A percentile compares a stretch with the other conserved stretches of the same genome.
Conservation (phyloP, 2,329 filamentous ascomycete genomes). For the Aspergillus pseudonomiae region DNA sequence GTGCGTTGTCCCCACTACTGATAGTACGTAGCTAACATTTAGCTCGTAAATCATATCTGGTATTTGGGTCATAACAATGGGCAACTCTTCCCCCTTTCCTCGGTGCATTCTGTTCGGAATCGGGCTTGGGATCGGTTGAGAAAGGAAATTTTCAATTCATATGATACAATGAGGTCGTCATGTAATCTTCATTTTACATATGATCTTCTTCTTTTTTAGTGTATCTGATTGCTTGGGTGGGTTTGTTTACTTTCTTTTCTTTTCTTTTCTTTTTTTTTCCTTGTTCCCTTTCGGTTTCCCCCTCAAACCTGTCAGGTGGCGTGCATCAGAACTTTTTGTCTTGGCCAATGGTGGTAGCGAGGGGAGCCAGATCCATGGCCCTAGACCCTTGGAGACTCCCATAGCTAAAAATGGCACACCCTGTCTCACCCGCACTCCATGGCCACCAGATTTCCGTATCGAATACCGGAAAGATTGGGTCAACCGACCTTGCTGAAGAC, state of each 20-base stretch:
- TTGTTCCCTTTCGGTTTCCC: neutral
- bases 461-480: conserved; percentile 2
- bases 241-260: neutral
- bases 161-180: neutral
- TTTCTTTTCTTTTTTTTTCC: neutral
- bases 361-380: conserved; percentile 14
- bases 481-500: conserved; percentile 1
- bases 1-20: neutral
- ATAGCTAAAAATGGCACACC: conserved; percentile 26
- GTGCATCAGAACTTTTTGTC: conserved; percentile 9
- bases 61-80: conserved; percentile 1
- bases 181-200: neutral
- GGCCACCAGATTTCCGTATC: neutral
- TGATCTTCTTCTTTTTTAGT: neutral
- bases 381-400: conserved; percentile 18
- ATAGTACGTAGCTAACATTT: neutral
- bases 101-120: neutral
- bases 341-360: conserved; percentile 15
- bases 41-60: neutral
- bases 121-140: neutral
- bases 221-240: too few species aligned
- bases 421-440: conserved; percentile 23
- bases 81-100: neutral
- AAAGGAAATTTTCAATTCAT: neutral
- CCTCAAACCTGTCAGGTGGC: conserved; percentile 16